Percentiles rank a stretch among this genome's conserved stretches.
Conservation (phyloP, 2,329 filamentous ascomycete genomes). For the Fusarium verticillioides region DNA sequence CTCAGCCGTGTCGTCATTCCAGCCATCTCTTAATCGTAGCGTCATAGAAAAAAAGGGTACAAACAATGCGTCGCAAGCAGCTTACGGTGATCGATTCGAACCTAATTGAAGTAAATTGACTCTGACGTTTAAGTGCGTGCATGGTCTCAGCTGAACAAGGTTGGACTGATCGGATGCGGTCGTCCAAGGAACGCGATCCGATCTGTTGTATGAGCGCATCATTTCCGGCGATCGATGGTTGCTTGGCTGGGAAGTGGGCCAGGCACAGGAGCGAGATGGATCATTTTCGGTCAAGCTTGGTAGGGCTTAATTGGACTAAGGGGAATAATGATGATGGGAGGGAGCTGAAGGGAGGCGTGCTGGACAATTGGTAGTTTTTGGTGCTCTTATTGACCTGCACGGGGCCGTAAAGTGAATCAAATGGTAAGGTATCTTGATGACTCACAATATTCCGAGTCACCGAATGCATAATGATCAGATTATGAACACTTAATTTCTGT, state of each 20-base stretch:
- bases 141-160: slow-evolving; percentile 18
- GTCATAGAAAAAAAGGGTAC: slow-evolving; percentile 32
- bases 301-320: background rate
- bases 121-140: slow-evolving; percentile 24
- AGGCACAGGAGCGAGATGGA: slow-evolving; percentile 10
- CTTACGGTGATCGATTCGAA: slow-evolving; percentile 8
- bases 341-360: too few relatives aligned
- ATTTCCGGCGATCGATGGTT: slow-evolving; percentile 17
- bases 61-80: background rate
- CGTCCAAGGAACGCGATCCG: slow-evolving; percentile 30
- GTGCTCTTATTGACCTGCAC: background rate
- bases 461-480: background rate
- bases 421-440: background rate
- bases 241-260: slow-evolving; percentile 15
- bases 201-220: slow-evolving; percentile 31
- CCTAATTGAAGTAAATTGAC: background rate
- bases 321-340: background rate
- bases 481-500: too few relatives aligned
- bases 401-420: background rate
- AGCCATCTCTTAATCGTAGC: slow-evolving; percentile 25
- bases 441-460: background rate
- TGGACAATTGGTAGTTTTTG: background rate
- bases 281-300: background rate
- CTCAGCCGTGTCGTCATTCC: slow-evolving; percentile 32
- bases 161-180: slow-evolving; percentile 7